Evolutionary conservation across 2,329 filamentous ascomycete genomes (phyloP), one percentile per base, ranked within the genome.

Genomic region (Metarhizium humberi): DNA sequence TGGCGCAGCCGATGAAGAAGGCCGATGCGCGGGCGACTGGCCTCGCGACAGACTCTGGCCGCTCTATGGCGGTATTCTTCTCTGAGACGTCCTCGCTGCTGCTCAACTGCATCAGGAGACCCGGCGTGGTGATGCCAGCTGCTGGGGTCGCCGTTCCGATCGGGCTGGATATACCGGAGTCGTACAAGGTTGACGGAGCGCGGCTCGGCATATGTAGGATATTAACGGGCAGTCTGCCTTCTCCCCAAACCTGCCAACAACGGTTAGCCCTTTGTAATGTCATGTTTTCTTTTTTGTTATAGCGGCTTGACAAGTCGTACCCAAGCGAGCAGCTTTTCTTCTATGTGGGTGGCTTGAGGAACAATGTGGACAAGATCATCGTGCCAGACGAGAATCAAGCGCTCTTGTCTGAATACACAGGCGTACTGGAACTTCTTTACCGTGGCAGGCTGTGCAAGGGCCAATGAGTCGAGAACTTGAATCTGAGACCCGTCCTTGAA

Each of bases 391-490:
- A 77, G 63, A 7, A 76, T 60, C 20, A 75, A 58, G 3, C 67
- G 63, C 57, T 76, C 73, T 34, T 72, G 69, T 42, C 72, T 64
- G 49, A 72, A 67, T n/a, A 76, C 65, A 52, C 73, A 73, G 14
- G 69, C 69, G 56, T 74, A 75, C 53, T 74, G 71, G 55, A 70
- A 73, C 57, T 71, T 73, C 57, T 70, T 74, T 43, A 74, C 67
- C 29, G 64, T 69, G 4, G 72, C 68, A 14, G 70, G 67, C 30
- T 71, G 67, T 32, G 68, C 66, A 5, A 66, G 67, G 6, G 64
- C 64, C 51, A 77, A 65, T 1, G 71, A 76, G 40, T 76, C 74
- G 51, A 75, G 66, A 32, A 78, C 67, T 56, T 77, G 75, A 4
- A 77, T 65, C 53, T 73, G 69, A 46, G 71, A 75, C 4, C 75